phyloP scores from a whole-genome alignment of 345 rosid species.

The Camelina hispida region DNA sequence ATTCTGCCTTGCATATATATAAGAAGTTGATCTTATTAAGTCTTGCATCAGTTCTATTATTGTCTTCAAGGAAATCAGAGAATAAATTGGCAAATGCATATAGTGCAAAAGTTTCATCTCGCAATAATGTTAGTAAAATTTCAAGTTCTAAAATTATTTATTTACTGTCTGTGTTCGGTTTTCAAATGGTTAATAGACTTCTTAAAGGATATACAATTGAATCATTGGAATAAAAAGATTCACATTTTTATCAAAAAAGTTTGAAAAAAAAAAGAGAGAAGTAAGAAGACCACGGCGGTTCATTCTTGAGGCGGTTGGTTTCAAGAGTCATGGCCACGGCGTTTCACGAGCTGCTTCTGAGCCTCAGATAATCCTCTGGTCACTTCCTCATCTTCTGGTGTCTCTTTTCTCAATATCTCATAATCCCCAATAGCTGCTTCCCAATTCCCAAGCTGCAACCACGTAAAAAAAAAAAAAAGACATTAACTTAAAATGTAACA shows the following conservation, averaged over 20 bases:
- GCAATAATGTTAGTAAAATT: constrained; percentile 2
- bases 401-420: constrained; percentile 60
- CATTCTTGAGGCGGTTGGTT: not conserved
- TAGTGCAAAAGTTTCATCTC: not conserved
- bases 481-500: not conserved
- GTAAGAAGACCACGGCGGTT: not conserved
- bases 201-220: constrained; percentile 1
- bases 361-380: constrained; percentile 56
- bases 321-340: constrained; percentile 42
- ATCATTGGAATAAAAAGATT: not conserved
- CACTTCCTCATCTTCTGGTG: constrained; percentile 75
- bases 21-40: constrained; percentile 15
- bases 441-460: constrained; percentile 68
- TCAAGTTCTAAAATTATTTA: constrained; percentile 18
- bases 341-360: constrained; percentile 50
- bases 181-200: constrained; percentile 1
- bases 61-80: not conserved
- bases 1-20: constrained; percentile 25
- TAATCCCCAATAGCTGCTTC: constrained; percentile 72
- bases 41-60: not conserved
- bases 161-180: constrained; percentile 2
- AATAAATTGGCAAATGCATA: constrained; percentile 18
- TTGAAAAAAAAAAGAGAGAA: not conserved
- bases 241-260: not conserved
- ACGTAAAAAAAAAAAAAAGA: not conserved